Percentiles rank a stretch among this genome's conserved stretches.
phyloP scores from a whole-genome alignment of 2,329 filamentous ascomycete species.

The Rachicladosporium sp. region DNA sequence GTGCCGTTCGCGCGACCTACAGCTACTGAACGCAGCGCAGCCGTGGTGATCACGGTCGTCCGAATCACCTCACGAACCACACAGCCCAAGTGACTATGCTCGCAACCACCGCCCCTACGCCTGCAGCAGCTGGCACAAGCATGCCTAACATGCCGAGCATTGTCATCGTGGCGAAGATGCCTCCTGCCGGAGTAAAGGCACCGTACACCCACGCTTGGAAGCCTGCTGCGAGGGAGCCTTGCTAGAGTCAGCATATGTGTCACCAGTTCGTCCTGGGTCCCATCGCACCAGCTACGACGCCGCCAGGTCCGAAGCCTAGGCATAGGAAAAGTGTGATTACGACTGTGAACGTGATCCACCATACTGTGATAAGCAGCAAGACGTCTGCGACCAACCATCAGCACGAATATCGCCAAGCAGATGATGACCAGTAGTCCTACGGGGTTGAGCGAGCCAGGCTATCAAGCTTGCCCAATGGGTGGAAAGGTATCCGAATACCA shows the following conservation, averaged over 20 bases:
- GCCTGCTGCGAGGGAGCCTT: slow-evolving; percentile 6
- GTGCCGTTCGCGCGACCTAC: too few species aligned
- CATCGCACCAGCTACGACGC: slow-evolving; percentile 1
- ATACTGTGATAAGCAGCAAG: slow-evolving; percentile 4
- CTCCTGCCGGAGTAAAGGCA: slow-evolving; percentile 6
- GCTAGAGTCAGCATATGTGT: neutral
- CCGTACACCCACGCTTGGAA: slow-evolving; percentile 8
- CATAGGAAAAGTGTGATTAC: slow-evolving; percentile 2
- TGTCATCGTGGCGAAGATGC: slow-evolving; percentile 7
- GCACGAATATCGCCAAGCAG: too few species aligned
- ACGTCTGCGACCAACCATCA: neutral
- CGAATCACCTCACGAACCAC: neutral
- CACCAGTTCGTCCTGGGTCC: neutral
- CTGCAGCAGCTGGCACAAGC: slow-evolving; percentile 2
- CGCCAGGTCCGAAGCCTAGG: slow-evolving; percentile 3
- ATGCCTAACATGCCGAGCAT: slow-evolving; percentile 6
- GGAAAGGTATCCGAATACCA: neutral
- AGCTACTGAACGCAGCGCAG: too few species aligned
- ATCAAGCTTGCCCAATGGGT: neutral
- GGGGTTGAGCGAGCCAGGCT: slow-evolving; percentile 2
- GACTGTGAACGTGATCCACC: slow-evolving; percentile 4
- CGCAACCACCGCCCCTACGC: neutral
- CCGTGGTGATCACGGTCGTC: too few species aligned
- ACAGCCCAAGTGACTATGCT: neutral
- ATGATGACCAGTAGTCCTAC: neutral